Evolutionary conservation across 164 flowering plant genomes (phyloP), one percentile per base, ranked within the genome.

Genomic region (Hamamelis virginiana): DNA sequence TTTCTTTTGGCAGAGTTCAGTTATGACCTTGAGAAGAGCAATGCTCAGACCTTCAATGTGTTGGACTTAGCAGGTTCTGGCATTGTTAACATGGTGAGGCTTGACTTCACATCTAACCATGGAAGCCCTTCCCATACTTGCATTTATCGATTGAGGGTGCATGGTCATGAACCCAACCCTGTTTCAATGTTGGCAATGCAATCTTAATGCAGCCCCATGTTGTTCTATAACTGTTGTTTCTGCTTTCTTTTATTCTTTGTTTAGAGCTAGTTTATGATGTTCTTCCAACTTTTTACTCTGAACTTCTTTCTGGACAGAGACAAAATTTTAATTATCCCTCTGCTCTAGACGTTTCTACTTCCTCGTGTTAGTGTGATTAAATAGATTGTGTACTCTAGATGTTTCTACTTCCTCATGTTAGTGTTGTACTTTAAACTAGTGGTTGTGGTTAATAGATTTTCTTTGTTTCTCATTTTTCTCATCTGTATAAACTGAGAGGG

Each of bases 81-180:
- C 28, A 22, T 83, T 19, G 63, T 96, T 43, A 80, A 91, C 76
- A 85, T 76, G 28, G 78, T 96, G 61, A 83, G 97, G 86, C 76
- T 96, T 4, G 97, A 95, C 52, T 81, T 89, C 68, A 41, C 80
- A 8, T 85, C 99, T 21, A 96, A 96, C 82, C 90, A 91, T 63
- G 99, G 97, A 64, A 81, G 78, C 71, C 68, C 82, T 21, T 65
- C 82, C 9, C 88, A 85, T 62, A 91, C 98, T 1, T 96, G 99
- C 86, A 90, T 95, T n/a, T 95, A 95, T 70, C 90, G 99, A 21
- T 62, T 95, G 64, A 84, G 99, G 80, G 96, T 95, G 22, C 99
- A 95, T 57, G 99, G 99, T 41, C 80, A 72, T 22, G 97, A 92
- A 71, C 90, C 89, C 0, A 76, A 80, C 26, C 69, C 86, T 18